Conservation (phyloP, 2,329 filamentous ascomycete genomes). For the Microsporum canis region DNA sequence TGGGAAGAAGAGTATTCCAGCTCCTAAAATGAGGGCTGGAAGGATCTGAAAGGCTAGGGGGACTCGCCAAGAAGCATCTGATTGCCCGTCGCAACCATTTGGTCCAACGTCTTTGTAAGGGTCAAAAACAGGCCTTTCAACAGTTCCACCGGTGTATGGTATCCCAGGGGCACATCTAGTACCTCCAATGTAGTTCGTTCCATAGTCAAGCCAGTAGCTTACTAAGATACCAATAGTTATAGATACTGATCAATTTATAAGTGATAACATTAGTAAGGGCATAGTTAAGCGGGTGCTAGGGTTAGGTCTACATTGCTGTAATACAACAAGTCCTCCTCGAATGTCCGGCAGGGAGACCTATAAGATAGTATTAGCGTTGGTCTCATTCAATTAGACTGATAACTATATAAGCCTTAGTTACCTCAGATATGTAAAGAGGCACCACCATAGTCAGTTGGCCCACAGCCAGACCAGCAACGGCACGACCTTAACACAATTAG, state of each 20-base stretch:
- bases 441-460: slow-evolving; percentile 38
- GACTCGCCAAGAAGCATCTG: slow-evolving; percentile 38
- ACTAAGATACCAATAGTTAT: slow-evolving; percentile 29
- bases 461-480: slow-evolving; percentile 36
- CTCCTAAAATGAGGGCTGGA: slow-evolving; percentile 29
- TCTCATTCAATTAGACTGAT: not conserved
- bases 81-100: slow-evolving; percentile 40
- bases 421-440: slow-evolving; percentile 45
- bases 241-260: slow-evolving; percentile 31
- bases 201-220: slow-evolving; percentile 35
- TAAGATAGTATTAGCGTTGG: not conserved
- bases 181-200: slow-evolving; percentile 35
- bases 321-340: slow-evolving; percentile 28
- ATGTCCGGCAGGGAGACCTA: slow-evolving; percentile 36
- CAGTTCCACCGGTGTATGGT: slow-evolving; percentile 37
- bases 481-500: slow-evolving; percentile 23
- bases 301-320: slow-evolving; percentile 26
- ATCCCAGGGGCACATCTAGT: slow-evolving; percentile 39
- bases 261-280: not conserved
- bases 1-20: slow-evolving; percentile 41
- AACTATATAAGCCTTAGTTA: slow-evolving; percentile 16
- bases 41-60: slow-evolving; percentile 39
- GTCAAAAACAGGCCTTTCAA: slow-evolving; percentile 29
- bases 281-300: not conserved
- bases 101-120: slow-evolving; percentile 33